Evolutionary conservation across 1,284 basidiomycete species (phyloP).

Genomic region (Phellinidium pouzarii): DNA sequence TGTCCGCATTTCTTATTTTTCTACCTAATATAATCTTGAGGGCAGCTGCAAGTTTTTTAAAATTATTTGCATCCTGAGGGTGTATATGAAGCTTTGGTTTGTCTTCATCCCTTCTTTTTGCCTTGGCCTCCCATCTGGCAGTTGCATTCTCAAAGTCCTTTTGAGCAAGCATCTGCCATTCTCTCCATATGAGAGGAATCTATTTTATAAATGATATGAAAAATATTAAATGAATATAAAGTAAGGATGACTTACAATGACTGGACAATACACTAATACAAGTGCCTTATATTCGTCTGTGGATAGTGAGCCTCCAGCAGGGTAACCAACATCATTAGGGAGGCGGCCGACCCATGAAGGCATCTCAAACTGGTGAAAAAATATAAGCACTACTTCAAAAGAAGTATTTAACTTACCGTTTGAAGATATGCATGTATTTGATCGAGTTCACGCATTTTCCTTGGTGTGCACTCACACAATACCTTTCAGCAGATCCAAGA

Average conservation of each 20-base stretch:
- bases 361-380: constrained; percentile 14
- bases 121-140: constrained; percentile 15
- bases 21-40: constrained; percentile 19
- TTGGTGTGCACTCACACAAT: constrained; percentile 6
- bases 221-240: neutral
- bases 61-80: constrained; percentile 13
- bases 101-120: neutral
- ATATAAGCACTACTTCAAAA: neutral
- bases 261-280: constrained; percentile 9
- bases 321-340: constrained; percentile 15
- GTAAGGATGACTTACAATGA: constrained; percentile 8
- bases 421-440: constrained; percentile 10
- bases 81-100: constrained; percentile 7
- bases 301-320: constrained; percentile 14
- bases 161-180: constrained; percentile 14
- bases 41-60: constrained; percentile 17
- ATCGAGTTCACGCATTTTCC: constrained; percentile 13
- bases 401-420: neutral
- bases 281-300: constrained; percentile 17
- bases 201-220: neutral
- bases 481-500: constrained; percentile 10
- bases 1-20: constrained; percentile 2
- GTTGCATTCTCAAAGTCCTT: constrained; percentile 9
- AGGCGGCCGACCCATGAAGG: constrained; percentile 15
- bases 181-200: constrained; percentile 20